These are phyloP conservation scores for Monosporascus sp. DNA, from an alignment of 2,329 filamentous ascomycete species.

Conservation along the genomic window DNA sequence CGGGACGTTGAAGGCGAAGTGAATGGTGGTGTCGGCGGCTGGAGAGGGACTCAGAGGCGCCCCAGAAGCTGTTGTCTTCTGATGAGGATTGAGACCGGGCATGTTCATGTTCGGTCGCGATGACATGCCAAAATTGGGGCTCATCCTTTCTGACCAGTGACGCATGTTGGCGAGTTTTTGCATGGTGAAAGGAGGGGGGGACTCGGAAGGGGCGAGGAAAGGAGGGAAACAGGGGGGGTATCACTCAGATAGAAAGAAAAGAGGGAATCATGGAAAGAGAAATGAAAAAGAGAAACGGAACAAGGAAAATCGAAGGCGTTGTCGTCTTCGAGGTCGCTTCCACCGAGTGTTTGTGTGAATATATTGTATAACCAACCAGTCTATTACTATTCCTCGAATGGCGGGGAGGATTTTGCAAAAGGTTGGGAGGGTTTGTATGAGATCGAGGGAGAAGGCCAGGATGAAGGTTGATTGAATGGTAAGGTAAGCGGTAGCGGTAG, in stretches of 20 bases:
- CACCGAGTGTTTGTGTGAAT: not conserved
- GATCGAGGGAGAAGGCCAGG: not conserved
- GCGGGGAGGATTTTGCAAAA: not conserved
- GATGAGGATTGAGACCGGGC: slow-evolving; percentile 50
- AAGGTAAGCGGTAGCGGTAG: not conserved
- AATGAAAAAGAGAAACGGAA: slow-evolving; percentile 10
- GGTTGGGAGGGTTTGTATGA: slow-evolving; percentile 2
- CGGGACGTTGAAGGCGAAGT: slow-evolving; percentile 95
- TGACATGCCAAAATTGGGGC: slow-evolving; percentile 60
- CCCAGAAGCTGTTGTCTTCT: slow-evolving; percentile 48
- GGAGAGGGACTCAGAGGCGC: slow-evolving; percentile 61
- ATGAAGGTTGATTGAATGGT: not conserved
- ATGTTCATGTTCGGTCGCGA: slow-evolving; percentile 51
- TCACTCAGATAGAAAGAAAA: slow-evolving; percentile 13
- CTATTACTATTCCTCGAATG: slow-evolving; percentile 4
- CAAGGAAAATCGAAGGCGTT: slow-evolving; percentile 10
- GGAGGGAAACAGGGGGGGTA: slow-evolving; percentile 15
- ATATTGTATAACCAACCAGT: slow-evolving; percentile 3
- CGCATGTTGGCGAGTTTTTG: slow-evolving; percentile 69
- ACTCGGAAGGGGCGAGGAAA: slow-evolving; percentile 5
- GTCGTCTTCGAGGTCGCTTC: slow-evolving; percentile 10
- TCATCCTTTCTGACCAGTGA: slow-evolving; percentile 68
- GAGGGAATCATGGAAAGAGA: slow-evolving; percentile 5
- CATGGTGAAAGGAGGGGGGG: slow-evolving; percentile 42
- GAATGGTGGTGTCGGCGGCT: slow-evolving; percentile 71